These are phyloP conservation scores for Deakozyma indianensis DNA, from an alignment of 805 yeast genomes.

Conservation along the genomic window DNA sequence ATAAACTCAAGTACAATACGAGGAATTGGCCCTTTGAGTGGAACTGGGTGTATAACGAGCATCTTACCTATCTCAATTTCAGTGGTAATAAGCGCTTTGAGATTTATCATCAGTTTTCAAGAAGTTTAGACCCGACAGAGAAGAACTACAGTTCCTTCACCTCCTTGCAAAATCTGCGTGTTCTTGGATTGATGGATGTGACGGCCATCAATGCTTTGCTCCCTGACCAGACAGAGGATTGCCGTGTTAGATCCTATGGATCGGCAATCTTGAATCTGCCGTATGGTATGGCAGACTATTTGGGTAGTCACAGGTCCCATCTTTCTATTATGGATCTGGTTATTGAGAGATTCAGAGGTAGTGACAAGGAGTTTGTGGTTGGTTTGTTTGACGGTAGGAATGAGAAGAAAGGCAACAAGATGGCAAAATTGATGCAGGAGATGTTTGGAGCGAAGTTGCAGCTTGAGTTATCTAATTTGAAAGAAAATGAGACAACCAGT, in stretches of 20 bases:
- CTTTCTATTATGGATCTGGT: slow-evolving; percentile 75
- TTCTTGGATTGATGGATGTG: slow-evolving; percentile 87
- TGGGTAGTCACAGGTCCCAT: slow-evolving; percentile 46
- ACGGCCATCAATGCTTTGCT: slow-evolving; percentile 78
- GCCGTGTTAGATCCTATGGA: slow-evolving; percentile 83
- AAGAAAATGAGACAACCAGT: slow-evolving; percentile 35
- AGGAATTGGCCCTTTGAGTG: slow-evolving; percentile 93
- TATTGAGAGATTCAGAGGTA: slow-evolving; percentile 75
- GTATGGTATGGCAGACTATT: slow-evolving; percentile 82
- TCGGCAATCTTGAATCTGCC: slow-evolving; percentile 61
- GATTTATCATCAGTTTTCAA: slow-evolving; percentile 34
- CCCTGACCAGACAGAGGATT: slow-evolving; percentile 73
- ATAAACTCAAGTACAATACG: slow-evolving; percentile 78
- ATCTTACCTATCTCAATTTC: slow-evolving; percentile 66
- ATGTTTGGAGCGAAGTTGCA: slow-evolving; percentile 53
- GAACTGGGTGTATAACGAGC: slow-evolving; percentile 86
- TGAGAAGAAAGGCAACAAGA: slow-evolving; percentile 26
- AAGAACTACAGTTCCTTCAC: slow-evolving; percentile 47
- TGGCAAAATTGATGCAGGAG: slow-evolving; percentile 61
- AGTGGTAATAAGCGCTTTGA: slow-evolving; percentile 90
- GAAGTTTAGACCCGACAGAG: slow-evolving; percentile 8
- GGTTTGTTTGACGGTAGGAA: slow-evolving; percentile 78
- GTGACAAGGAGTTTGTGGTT: slow-evolving; percentile 63
- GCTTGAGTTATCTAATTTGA: slow-evolving; percentile 41
- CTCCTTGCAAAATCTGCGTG: slow-evolving; percentile 50